Evolutionary conservation across 2,329 filamentous ascomycete genomes (phyloP).

Genomic region (Stachybotrys echinatus): DNA sequence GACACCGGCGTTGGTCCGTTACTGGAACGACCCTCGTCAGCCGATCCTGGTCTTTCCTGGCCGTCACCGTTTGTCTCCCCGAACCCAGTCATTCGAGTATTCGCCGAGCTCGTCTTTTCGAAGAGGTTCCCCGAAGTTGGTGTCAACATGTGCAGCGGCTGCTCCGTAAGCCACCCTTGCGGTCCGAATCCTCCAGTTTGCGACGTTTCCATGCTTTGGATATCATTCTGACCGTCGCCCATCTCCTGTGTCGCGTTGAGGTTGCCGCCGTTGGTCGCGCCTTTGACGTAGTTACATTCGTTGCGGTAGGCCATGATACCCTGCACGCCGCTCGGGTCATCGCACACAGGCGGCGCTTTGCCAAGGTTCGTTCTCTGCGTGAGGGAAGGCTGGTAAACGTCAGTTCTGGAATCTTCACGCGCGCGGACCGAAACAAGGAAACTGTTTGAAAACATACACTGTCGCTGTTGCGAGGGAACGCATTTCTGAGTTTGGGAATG

Average conservation of each 20-base stretch:
- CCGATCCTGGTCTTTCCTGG: slow-evolving; percentile 43
- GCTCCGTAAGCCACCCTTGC: slow-evolving; percentile 34
- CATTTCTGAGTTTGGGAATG: slow-evolving; percentile 51
- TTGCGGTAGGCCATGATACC: slow-evolving; percentile 40
- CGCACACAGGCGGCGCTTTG: slow-evolving; percentile 18
- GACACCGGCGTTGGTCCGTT: slow-evolving; percentile 55
- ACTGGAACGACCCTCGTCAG: slow-evolving; percentile 43
- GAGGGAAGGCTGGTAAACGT: background rate
- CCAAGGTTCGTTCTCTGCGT: background rate
- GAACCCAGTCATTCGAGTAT: slow-evolving; percentile 28
- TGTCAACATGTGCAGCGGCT: slow-evolving; percentile 29
- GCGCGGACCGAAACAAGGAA: slow-evolving; percentile 5
- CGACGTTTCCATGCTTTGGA: slow-evolving; percentile 13
- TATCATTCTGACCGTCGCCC: slow-evolving; percentile 25
- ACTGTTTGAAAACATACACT: slow-evolving; percentile 36
- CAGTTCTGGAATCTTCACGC: background rate
- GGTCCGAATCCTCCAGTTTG: slow-evolving; percentile 20
- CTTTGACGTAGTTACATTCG: slow-evolving; percentile 38
- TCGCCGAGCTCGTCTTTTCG: slow-evolving; percentile 23
- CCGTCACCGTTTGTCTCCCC: slow-evolving; percentile 37
- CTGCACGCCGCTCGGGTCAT: slow-evolving; percentile 27
- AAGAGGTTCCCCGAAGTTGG: slow-evolving; percentile 26
- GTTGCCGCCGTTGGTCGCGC: slow-evolving; percentile 33
- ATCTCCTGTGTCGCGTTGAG: slow-evolving; percentile 32
- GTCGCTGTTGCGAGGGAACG: slow-evolving; percentile 48